A percentile compares a stretch with the other conserved stretches of the same genome.
These are phyloP conservation scores for Magnolia sinica DNA, from an alignment of 164 flowering plant species.

Conservation along the genomic window DNA sequence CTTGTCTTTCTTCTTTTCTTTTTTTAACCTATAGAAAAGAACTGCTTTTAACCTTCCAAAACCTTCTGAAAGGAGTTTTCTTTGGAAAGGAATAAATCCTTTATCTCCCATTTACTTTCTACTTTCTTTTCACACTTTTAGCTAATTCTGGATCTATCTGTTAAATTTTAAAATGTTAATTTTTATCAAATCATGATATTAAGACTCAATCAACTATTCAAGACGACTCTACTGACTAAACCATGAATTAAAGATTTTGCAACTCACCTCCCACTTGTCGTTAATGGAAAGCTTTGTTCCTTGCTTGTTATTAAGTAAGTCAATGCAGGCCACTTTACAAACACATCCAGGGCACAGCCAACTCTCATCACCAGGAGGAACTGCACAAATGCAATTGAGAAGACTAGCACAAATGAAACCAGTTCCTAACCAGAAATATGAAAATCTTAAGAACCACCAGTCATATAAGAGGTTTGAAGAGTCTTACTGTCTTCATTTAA, in stretches of 20 bases:
- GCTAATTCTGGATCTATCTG: too few species aligned
- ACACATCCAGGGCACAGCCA: conserved; percentile 99
- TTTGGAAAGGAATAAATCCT: too few species aligned
- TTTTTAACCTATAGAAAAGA: too few species aligned
- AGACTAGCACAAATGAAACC: conserved; percentile 8
- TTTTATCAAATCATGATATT: background rate
- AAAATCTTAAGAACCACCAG: background rate
- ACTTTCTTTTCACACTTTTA: too few species aligned
- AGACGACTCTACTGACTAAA: background rate
- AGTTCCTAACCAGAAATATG: background rate
- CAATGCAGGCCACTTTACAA: conserved; percentile 84
- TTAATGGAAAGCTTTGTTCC: conserved; percentile 54
- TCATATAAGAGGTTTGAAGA: conserved; percentile 7
- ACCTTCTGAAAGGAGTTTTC: too few species aligned
- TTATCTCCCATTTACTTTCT: too few species aligned
- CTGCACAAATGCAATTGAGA: conserved; percentile 32
- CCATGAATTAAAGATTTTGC: background rate
- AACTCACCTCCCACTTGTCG: conserved; percentile 85
- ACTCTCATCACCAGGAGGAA: conserved; percentile 90
- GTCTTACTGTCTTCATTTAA: conserved; percentile 70
- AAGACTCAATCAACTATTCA: background rate
- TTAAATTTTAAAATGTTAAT: too few species aligned
- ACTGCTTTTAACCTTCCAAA: too few species aligned
- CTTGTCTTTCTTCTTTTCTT: too few species aligned
- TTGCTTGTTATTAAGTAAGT: conserved; percentile 62